These are phyloP conservation scores for Blastocystis sp. DNA, from an alignment of 352 stramenopile species.

Conservation along the genomic window DNA sequence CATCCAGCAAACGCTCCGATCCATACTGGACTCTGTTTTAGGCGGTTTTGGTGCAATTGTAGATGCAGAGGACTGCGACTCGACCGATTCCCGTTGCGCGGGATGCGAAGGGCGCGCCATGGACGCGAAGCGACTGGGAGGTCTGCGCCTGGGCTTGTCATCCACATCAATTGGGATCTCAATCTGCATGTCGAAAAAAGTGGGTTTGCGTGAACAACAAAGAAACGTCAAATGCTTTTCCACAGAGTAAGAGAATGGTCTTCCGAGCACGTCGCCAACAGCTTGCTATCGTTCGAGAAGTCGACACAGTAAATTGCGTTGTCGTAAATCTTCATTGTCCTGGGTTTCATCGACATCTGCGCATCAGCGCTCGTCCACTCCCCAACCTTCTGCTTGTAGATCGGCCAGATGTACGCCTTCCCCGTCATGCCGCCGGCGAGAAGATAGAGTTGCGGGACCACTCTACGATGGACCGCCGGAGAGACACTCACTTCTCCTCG, in stretches of 20 bases:
- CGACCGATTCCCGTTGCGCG: not conserved
- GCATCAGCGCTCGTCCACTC: not conserved
- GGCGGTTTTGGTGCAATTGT: not conserved
- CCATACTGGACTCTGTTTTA: not conserved
- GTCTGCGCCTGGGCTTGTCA: not conserved
- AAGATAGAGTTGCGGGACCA: slow-evolving; percentile 23
- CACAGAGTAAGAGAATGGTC: slow-evolving; percentile 34
- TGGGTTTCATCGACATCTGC: not conserved
- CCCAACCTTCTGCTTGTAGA: not conserved
- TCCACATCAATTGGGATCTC: slow-evolving; percentile 12
- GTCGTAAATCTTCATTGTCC: not conserved
- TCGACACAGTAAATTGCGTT: slow-evolving; percentile 11
- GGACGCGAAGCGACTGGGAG: slow-evolving; percentile 1
- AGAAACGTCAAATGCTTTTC: slow-evolving; percentile 31
- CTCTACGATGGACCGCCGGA: not conserved
- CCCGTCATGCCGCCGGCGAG: not conserved
- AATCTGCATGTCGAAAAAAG: slow-evolving; percentile 31
- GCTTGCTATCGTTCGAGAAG: not conserved
- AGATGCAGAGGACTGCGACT: not conserved
- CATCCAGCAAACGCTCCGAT: not conserved
- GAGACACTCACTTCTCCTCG: slow-evolving; percentile 9
- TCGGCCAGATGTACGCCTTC: slow-evolving; percentile 2
- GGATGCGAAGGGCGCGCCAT: not conserved
- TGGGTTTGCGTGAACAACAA: too few species aligned
- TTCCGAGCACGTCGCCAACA: slow-evolving; percentile 30